Evolutionary conservation across 352 stramenopile species (phyloP), one percentile per base, ranked within the genome.

Genomic region (Phytophthora citricola): DNA sequence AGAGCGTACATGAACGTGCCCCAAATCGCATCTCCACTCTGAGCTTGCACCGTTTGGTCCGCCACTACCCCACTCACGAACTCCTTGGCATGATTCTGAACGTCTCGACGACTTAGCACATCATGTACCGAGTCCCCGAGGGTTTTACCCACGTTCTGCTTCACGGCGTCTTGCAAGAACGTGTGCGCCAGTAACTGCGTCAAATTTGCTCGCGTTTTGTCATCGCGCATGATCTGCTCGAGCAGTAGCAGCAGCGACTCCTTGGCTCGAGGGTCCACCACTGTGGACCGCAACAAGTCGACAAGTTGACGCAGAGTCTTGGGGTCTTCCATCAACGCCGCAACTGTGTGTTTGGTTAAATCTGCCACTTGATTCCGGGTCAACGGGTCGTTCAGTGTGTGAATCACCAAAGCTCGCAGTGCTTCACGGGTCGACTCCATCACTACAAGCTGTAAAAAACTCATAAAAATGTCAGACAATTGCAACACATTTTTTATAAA

Each of bases 51-150:
- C 0, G 85, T 95, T 46, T 92, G 83, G 64, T 95, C 87, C 22
- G 74, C 76, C n/a, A 95, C 81, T n/a, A 95, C 84, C 3, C 70
- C 73, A 38, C 83, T 81, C 8, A 95, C 80, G 56, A 95, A 95
- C 57, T 91, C 81, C 54, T 95, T 95, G 62, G 87, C 85, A 66
- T 95, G 87, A 52, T 89, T 79, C 57, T 93, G 82, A 57, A 93
- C 76, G 46, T 95, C 87, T 15, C 54, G n/a, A 14, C 81, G 83
- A 50, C 84, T 93, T 32, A 95, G 73, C 22, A 93, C 79, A 14
- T 92, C 75, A 67, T 95, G 87, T 41, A 93, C 81, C 7, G 85
- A 84, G 11, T 87, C 76, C n/a, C 71, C 71, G 0, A 95, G 67
- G 9, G 85, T 86, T 11, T 52, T 73, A 10, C 65, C 64, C 8